phyloP scores from a whole-genome alignment of 2,329 filamentous ascomycete species.

The Phoma sp. region DNA sequence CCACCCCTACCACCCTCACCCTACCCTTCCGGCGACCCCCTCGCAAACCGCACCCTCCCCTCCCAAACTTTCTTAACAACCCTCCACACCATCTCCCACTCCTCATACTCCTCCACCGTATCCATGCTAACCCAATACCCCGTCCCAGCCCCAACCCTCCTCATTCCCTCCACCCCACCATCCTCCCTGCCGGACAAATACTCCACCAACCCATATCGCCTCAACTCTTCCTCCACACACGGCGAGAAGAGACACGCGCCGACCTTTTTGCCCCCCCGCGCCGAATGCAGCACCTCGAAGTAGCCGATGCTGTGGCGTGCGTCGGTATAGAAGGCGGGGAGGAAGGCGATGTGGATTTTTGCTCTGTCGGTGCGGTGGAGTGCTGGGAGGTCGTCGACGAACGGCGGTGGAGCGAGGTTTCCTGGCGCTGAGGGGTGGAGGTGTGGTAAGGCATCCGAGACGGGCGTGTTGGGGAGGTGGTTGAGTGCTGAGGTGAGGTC shows the following conservation, averaged over 20 bases:
- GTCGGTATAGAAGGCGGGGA: constrained; percentile 27
- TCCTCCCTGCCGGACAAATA: background rate
- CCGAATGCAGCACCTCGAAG: background rate
- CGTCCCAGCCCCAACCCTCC: constrained; percentile 1
- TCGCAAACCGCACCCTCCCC: constrained; percentile 1
- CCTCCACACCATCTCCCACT: constrained; percentile 2
- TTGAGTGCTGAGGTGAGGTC: constrained; percentile 25
- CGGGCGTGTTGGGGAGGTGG: constrained; percentile 28
- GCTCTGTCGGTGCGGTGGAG: background rate
- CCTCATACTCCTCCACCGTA: constrained; percentile 5
- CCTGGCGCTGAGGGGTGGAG: background rate
- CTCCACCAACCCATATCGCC: constrained; percentile 8
- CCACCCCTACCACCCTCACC: background rate
- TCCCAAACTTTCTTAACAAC: constrained; percentile 6
- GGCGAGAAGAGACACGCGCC: constrained; percentile 19
- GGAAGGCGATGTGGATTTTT: constrained; percentile 15
- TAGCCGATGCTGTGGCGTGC: constrained; percentile 22
- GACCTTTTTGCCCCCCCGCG: background rate
- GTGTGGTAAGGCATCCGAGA: constrained; percentile 5
- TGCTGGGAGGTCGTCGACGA: background rate
- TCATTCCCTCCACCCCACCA: background rate
- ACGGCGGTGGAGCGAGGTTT: background rate
- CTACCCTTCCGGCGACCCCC: background rate
- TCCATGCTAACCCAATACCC: constrained; percentile 18
- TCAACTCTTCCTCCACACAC: constrained; percentile 11